These are phyloP conservation scores for Exophiala viscosa DNA, from an alignment of 2,329 filamentous ascomycete species.

Conservation along the genomic window DNA sequence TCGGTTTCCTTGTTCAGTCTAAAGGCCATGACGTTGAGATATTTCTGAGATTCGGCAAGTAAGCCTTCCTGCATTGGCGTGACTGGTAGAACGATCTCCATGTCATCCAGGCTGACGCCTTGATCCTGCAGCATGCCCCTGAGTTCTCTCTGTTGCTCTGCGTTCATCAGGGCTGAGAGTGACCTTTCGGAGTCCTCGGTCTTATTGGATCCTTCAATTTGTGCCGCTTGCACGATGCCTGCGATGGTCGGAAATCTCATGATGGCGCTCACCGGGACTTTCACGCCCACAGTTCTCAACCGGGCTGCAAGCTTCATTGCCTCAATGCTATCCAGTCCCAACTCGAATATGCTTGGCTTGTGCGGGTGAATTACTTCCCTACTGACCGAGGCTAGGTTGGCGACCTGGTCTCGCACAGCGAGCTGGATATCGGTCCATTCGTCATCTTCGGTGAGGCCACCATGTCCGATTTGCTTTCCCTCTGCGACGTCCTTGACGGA, in stretches of 20 bases:
- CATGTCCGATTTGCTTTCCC: too few relatives aligned
- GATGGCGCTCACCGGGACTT: constrained; percentile 69
- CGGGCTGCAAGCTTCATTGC: constrained; percentile 76
- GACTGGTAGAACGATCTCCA: constrained; percentile 65
- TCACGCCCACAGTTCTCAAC: constrained; percentile 59
- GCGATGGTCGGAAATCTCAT: constrained; percentile 68
- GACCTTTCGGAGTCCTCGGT: background rate
- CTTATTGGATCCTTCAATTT: constrained; percentile 8
- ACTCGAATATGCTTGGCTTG: constrained; percentile 65
- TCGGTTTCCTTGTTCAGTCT: constrained; percentile 57
- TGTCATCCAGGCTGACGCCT: constrained; percentile 36
- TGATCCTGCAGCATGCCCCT: constrained; percentile 36
- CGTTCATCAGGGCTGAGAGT: constrained; percentile 7
- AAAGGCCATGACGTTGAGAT: constrained; percentile 82
- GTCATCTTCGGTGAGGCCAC: constrained; percentile 45
- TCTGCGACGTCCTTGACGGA: background rate
- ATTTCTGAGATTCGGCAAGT: constrained; percentile 66
- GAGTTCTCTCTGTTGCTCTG: constrained; percentile 34
- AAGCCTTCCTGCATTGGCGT: constrained; percentile 81
- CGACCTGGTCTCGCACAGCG: constrained; percentile 59
- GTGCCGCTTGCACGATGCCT: constrained; percentile 49
- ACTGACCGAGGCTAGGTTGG: constrained; percentile 56
- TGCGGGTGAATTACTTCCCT: constrained; percentile 51
- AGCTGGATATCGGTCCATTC: constrained; percentile 57
- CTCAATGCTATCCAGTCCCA: constrained; percentile 90